Conservation (phyloP, 2,329 filamentous ascomycete species). For the Chrysosporium queenslandicum region DNA sequence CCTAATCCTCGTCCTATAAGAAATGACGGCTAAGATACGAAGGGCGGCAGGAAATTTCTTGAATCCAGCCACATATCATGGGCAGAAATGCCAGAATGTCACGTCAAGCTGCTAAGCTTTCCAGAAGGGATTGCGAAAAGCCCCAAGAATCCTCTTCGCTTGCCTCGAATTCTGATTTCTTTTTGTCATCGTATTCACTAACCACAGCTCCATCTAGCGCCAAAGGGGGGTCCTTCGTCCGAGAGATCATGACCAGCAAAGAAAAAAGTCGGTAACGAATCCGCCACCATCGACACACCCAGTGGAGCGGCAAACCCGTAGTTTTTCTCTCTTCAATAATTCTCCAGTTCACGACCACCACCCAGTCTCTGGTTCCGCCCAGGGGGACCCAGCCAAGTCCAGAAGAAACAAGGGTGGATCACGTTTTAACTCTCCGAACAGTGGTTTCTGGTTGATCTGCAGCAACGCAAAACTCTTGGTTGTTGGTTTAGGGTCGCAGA, state of each 20-base stretch:
- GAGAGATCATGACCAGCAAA: not conserved
- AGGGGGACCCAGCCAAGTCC: not conserved
- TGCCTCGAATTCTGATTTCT: not conserved
- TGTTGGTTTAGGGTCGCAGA: slow-evolving; percentile 8
- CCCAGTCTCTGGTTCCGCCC: too few relatives aligned
- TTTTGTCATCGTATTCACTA: not conserved
- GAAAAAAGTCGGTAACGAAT: not conserved
- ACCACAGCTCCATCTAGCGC: not conserved
- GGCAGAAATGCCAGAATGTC: not conserved
- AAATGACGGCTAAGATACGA: not conserved
- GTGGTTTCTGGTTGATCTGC: not conserved
- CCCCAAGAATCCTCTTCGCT: too few relatives aligned
- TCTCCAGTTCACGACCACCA: too few relatives aligned
- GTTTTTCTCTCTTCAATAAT: not conserved
- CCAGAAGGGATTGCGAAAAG: not conserved
- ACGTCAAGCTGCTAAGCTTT: not conserved
- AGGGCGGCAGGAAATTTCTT: not conserved
- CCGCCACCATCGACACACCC: too few relatives aligned
- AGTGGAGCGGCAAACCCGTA: not conserved
- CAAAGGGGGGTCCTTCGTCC: not conserved
- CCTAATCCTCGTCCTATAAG: not conserved
- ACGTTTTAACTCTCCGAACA: slow-evolving; percentile 2
- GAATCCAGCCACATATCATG: not conserved
- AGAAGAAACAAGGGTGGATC: not conserved
- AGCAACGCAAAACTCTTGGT: not conserved